Evolutionary conservation across 1,139 yeast genomes (phyloP).

Genomic region (Candida sojae): DNA sequence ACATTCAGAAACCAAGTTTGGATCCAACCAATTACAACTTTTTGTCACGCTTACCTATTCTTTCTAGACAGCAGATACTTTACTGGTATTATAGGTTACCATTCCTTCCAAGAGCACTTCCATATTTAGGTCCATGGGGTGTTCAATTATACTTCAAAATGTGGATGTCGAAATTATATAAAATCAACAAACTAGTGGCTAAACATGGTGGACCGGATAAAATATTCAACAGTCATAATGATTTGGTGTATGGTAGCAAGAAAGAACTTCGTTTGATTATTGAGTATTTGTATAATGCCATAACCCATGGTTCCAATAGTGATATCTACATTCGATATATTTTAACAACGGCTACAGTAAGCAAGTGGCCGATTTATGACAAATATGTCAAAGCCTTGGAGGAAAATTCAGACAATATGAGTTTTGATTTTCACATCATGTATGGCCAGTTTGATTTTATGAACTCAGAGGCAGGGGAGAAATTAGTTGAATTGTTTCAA

Average conservation of each 20-base stretch:
- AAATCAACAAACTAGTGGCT: conserved; percentile 43
- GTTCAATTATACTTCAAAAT: conserved; percentile 42
- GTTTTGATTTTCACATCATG: conserved; percentile 55
- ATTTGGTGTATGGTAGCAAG: conserved; percentile 41
- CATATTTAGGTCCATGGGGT: conserved; percentile 54
- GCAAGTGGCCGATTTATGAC: conserved; percentile 73
- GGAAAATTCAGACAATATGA: conserved; percentile 14
- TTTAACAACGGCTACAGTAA: conserved; percentile 75
- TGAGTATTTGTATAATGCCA: conserved; percentile 60
- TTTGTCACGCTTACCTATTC: conserved; percentile 47
- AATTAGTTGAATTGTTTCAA: conserved; percentile 44
- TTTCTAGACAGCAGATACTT: conserved; percentile 29
- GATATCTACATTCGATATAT: conserved; percentile 66
- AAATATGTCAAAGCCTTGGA: conserved; percentile 41
- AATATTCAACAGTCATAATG: conserved; percentile 27
- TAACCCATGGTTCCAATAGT: conserved; percentile 61
- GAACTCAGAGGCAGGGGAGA: conserved; percentile 73
- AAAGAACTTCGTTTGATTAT: conserved; percentile 49
- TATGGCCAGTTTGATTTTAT: conserved; percentile 89
- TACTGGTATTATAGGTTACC: conserved; percentile 45
- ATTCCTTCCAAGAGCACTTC: conserved; percentile 44
- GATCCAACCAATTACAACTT: conserved; percentile 41
- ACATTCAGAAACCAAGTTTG: conserved; percentile 30
- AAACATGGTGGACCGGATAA: conserved; percentile 34
- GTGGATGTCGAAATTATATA: conserved; percentile 47